Evolutionary conservation across 2,329 filamentous ascomycete species (phyloP).

Genomic region (Cercospora zeae-maydis): DNA sequence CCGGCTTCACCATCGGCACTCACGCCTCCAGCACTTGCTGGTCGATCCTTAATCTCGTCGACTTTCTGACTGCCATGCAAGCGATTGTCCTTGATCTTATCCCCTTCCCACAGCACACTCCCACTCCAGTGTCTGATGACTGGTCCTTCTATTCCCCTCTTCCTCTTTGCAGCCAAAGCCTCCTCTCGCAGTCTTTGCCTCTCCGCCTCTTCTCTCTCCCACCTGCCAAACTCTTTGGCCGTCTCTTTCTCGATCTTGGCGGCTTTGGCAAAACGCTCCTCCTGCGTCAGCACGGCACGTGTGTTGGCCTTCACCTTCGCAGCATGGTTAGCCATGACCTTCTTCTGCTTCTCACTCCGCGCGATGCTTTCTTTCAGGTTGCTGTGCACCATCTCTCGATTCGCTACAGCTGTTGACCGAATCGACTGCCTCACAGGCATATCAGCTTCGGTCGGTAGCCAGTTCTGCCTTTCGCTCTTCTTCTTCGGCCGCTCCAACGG

Average conservation of each 20-base stretch:
- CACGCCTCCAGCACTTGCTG: constrained; percentile 48
- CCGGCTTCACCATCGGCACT: not conserved
- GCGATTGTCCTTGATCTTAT: constrained; percentile 60
- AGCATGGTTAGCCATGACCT: constrained; percentile 59
- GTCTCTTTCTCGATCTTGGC: constrained; percentile 71
- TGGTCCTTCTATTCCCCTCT: constrained; percentile 79
- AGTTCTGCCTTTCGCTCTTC: constrained; percentile 68
- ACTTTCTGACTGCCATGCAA: constrained; percentile 35
- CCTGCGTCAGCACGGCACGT: constrained; percentile 81
- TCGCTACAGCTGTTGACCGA: constrained; percentile 60
- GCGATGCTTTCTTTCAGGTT: constrained; percentile 68
- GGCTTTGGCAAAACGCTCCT: constrained; percentile 55
- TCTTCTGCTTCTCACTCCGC: constrained; percentile 63
- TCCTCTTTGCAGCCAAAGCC: constrained; percentile 82
- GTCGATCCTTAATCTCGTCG: constrained; percentile 25
- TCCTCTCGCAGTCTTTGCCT: constrained; percentile 78
- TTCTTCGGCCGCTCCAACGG: constrained; percentile 49
- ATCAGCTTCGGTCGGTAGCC: constrained; percentile 62
- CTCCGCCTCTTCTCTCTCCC: constrained; percentile 89
- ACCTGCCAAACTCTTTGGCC: constrained; percentile 80
- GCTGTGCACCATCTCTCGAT: constrained; percentile 56
- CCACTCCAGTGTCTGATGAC: constrained; percentile 93
- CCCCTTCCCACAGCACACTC: constrained; percentile 75
- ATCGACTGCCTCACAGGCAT: constrained; percentile 60
- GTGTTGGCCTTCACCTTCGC: constrained; percentile 64